Conservation (phyloP, 345 rosid species). For the Moringa oleifera region DNA sequence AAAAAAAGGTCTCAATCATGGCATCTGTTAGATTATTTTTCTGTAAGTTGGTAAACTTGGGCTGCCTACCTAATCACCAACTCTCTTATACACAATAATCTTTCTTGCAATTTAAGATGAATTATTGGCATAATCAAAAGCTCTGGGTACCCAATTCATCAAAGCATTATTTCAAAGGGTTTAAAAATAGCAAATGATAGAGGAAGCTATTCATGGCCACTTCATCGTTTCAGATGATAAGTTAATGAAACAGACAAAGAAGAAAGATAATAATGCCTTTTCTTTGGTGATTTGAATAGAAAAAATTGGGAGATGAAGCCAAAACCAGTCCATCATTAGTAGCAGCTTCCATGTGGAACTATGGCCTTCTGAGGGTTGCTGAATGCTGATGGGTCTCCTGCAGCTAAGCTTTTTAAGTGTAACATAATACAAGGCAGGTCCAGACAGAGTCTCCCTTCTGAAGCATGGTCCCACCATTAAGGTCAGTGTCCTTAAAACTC, state of each 20-base stretch:
- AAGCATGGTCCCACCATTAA: constrained; percentile 6
- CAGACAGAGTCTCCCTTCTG: constrained; percentile 6
- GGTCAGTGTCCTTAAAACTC: neutral
- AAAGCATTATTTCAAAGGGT: neutral
- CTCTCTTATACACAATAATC: constrained; percentile 5
- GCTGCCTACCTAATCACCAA: constrained; percentile 18
- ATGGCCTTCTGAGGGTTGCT: no score
- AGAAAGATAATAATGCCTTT: neutral
- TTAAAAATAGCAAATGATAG: no score
- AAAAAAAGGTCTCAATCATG: constrained; percentile 20
- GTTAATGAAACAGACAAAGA: neutral
- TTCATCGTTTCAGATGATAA: neutral
- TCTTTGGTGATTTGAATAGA: neutral
- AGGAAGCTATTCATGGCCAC: neutral
- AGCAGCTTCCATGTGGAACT: constrained; percentile 30
- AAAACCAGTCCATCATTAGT: constrained; percentile 25
- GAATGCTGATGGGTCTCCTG: neutral
- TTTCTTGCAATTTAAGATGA: neutral
- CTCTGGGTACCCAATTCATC: neutral
- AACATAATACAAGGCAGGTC: constrained; percentile 5
- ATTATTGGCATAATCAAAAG: neutral
- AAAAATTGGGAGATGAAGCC: constrained; percentile 17
- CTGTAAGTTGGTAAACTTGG: constrained; percentile 22
- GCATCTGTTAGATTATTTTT: constrained; percentile 1
- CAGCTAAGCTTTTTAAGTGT: neutral